phyloP scores from a whole-genome alignment of 495 filamentous ascomycete genomes.

The Aspergillus kassunensis region DNA sequence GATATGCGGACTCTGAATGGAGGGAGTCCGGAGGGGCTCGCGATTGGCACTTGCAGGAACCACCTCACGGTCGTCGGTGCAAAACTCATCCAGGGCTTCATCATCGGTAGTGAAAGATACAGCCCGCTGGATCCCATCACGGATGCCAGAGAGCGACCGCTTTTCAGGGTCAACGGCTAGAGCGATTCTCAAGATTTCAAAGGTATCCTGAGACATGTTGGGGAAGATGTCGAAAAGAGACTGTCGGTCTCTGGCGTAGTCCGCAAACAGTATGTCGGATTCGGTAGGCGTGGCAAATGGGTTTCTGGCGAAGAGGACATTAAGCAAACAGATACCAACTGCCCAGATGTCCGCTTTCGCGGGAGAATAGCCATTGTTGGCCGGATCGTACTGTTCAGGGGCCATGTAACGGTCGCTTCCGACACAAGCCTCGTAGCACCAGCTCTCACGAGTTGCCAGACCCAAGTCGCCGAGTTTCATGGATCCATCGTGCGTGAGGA shows the following conservation, averaged over 20 bases:
- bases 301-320: constrained; percentile 92
- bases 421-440: constrained; percentile 86
- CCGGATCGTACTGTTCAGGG: constrained; percentile 91
- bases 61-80: constrained; percentile 68
- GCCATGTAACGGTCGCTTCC: constrained; percentile 99
- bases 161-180: constrained; percentile 86
- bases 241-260: constrained; percentile 88
- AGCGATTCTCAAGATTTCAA: constrained; percentile 82
- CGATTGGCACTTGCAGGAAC: constrained; percentile 80
- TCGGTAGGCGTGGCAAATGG: constrained; percentile 85
- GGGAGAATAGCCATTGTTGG: constrained; percentile 81
- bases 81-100: constrained; percentile 89
- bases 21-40: constrained; percentile 93
- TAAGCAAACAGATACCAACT: constrained; percentile 90
- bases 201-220: constrained; percentile 97
- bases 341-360: constrained; percentile 95
- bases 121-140: constrained; percentile 69
- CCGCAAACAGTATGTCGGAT: constrained; percentile 82
- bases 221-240: constrained; percentile 97
- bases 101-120: constrained; percentile 95
- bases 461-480: constrained; percentile 98
- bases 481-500: constrained; percentile 75
- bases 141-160: constrained; percentile 73
- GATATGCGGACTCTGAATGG: constrained; percentile 81
- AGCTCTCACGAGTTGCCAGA: constrained; percentile 77